Percentiles rank a stretch among this genome's conserved stretches.
Evolutionary conservation across 305 asterid species (phyloP).

Genomic region (Solanum chacoense): DNA sequence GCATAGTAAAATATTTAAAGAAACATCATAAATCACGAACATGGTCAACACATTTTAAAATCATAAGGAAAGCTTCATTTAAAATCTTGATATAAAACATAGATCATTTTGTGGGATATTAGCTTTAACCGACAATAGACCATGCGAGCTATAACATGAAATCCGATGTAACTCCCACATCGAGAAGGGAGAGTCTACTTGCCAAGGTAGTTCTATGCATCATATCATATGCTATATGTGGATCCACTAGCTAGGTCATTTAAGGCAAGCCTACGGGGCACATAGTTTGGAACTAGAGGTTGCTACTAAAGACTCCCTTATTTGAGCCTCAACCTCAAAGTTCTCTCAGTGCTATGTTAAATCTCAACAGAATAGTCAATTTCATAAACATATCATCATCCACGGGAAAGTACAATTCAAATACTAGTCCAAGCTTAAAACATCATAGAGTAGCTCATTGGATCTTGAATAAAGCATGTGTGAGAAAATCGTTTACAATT

Average conservation of each 20-base stretch:
- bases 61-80: background rate
- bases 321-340: background rate
- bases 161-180: background rate
- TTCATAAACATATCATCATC: background rate
- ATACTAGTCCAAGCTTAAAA: background rate
- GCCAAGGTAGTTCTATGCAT: background rate
- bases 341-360: background rate
- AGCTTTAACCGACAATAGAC: background rate
- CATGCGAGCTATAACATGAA: background rate
- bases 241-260: background rate
- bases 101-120: background rate
- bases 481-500: background rate
- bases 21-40: background rate
- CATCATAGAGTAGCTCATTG: background rate
- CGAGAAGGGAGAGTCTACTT: background rate
- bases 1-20: background rate
- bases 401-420: background rate
- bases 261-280: background rate
- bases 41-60: background rate
- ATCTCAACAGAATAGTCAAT: background rate
- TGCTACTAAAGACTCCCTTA: background rate
- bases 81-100: background rate
- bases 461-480: background rate
- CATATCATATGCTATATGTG: background rate
- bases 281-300: background rate